Evolutionary conservation across 306 rosid species (phyloP).

Genomic region (Cicer yamashitae): DNA sequence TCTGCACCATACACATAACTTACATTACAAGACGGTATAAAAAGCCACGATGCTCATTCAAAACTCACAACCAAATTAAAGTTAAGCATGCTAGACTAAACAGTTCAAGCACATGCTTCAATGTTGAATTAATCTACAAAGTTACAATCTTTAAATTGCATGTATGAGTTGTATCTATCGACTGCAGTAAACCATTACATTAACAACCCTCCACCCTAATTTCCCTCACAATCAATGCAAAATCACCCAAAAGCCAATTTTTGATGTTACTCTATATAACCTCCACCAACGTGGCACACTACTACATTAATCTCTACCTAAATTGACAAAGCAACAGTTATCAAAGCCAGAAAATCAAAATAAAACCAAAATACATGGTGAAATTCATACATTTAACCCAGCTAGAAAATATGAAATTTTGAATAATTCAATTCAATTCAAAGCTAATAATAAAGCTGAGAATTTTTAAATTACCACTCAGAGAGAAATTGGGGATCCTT

Average conservation of each 20-base stretch:
- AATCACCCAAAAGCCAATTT: slow-evolving; percentile 36
- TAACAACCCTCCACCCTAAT: background rate
- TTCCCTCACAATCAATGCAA: slow-evolving; percentile 39
- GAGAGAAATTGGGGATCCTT: slow-evolving; percentile 27
- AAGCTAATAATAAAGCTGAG: slow-evolving; percentile 26
- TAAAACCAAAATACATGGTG: slow-evolving; percentile 13
- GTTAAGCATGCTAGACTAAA: slow-evolving; percentile 18
- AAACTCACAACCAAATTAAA: slow-evolving; percentile 18
- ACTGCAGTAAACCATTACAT: slow-evolving; percentile 21
- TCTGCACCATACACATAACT: slow-evolving; percentile 56
- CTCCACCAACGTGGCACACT: slow-evolving; percentile 30
- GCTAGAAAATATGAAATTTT: slow-evolving; percentile 1
- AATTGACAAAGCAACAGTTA: slow-evolving; percentile 16
- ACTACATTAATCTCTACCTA: slow-evolving; percentile 21
- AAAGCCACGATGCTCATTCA: slow-evolving; percentile 8
- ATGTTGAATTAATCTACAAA: slow-evolving; percentile 27
- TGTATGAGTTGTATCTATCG: background rate
- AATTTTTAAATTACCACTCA: slow-evolving; percentile 49
- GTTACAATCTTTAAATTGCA: slow-evolving; percentile 20
- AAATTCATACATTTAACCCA: slow-evolving; percentile 28
- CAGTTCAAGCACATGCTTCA: slow-evolving; percentile 32
- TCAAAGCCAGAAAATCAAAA: slow-evolving; percentile 23
- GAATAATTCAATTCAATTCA: slow-evolving; percentile 25
- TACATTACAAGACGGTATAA: slow-evolving; percentile 45
- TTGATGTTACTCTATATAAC: slow-evolving; percentile 4